Evolutionary conservation across 2,329 filamentous ascomycete genomes (phyloP), one percentile per base, ranked within the genome.

Genomic region (Diaporthe sp.): DNA sequence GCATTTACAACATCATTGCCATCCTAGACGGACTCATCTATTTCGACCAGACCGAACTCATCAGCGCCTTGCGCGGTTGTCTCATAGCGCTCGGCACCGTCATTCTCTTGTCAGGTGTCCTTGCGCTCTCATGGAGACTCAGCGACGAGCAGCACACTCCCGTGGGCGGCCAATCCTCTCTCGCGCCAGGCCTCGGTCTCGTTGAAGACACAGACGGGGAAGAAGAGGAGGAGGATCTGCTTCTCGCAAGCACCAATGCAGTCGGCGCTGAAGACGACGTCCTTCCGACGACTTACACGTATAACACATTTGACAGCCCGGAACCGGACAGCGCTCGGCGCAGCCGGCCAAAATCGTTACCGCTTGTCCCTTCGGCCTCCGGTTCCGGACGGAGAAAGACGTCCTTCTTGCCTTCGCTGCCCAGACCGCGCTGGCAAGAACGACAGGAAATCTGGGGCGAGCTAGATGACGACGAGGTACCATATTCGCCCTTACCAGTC

Each of bases 1-100:
- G 97, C 88, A 92, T 98, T 77, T 99, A 98, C 89, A 99, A 99
- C 87, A 98, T 99, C 80, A 96, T 98, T 81, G 97, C 97, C 78
- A 99, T 99, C 78, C 87, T 98, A 78, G 97, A 99, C 84, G 97
- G 97, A 42, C 89, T 99, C 78, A 98, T 99, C 80, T 99, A 98
- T 85, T 99, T 98, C 85, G 90, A 93, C 79, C 97, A 99, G 84
- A 94, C 93, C 71, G 93, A 95, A 77, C 89, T 94, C 73, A 91
- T 99, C 77, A 92, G 92, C 22, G 88, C 91, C 0, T 84, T 97
- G 3, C 92, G 95, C 80, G 96, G 94, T 22, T 91, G 92, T 50
- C 89, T 97, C 57, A 97, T 98, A 77, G 91, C 95, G 0, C 84
- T 99, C 2, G 97, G 97, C 15, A 98, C 96, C 0, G 88, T 92